Conservation (phyloP, 164 flowering plant genomes). For the Dillenia suffruticosa region DNA sequence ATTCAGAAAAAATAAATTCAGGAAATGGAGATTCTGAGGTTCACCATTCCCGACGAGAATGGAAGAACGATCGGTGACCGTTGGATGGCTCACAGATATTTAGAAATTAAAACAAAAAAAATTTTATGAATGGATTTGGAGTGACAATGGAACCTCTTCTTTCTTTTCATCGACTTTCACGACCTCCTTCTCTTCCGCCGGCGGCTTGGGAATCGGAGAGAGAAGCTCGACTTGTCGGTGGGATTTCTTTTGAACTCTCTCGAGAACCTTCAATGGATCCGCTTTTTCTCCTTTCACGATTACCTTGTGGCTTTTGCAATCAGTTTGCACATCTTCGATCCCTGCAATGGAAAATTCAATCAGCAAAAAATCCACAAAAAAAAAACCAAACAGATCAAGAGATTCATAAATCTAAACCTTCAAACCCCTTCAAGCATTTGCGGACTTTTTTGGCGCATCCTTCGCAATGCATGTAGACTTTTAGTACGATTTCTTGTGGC, state of each 20-base stretch:
- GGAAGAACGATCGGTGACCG: background rate
- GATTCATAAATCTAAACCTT: slow-evolving; percentile 32
- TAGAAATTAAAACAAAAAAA: background rate
- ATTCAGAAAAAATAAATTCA: background rate
- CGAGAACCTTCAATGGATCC: slow-evolving; percentile 68
- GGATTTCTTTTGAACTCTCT: slow-evolving; percentile 61
- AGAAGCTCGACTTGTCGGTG: slow-evolving; percentile 66
- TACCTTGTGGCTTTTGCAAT: slow-evolving; percentile 58
- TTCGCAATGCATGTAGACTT: slow-evolving; percentile 91
- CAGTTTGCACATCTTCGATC: slow-evolving; percentile 65
- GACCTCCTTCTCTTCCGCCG: slow-evolving; percentile 33
- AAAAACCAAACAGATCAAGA: background rate
- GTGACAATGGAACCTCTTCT: slow-evolving; percentile 39
- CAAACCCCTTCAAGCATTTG: slow-evolving; percentile 55
- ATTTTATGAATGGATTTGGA: background rate
- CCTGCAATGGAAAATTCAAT: slow-evolving; percentile 30
- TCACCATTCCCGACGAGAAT: background rate
- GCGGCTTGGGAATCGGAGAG: slow-evolving; percentile 67
- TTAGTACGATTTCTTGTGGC: slow-evolving; percentile 55
- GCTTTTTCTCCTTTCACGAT: slow-evolving; percentile 78
- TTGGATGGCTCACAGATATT: too few relatives aligned
- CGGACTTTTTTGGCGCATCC: slow-evolving; percentile 83
- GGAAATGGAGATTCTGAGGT: background rate
- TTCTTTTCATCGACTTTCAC: slow-evolving; percentile 58
- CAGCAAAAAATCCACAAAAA: background rate